A percentile compares a stretch with the other conserved stretches of the same genome.
Conservation (phyloP, 306 rosid species). For the Pachyrhizus erosus region DNA sequence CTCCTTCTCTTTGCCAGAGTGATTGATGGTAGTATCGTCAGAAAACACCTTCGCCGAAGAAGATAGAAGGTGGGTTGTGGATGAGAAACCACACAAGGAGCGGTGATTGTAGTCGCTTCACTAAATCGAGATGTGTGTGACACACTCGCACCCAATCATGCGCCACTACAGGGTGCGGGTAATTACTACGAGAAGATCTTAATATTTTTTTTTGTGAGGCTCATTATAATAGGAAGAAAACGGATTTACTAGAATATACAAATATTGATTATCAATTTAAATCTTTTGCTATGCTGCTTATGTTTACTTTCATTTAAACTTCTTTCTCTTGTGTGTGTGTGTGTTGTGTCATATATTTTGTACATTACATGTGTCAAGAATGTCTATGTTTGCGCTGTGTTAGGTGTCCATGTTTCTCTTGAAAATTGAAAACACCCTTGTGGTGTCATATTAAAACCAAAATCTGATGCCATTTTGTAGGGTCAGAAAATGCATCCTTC, state of each 20-base stretch:
- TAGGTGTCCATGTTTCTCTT: background rate
- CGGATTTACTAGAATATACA: background rate
- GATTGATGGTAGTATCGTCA: no score
- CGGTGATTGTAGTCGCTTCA: no score
- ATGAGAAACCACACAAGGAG: no score
- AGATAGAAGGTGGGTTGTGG: no score
- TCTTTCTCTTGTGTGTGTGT: background rate
- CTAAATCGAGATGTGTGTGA: no score
- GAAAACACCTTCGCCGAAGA: no score
- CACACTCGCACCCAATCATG: no score
- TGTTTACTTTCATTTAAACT: background rate
- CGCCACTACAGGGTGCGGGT: no score
- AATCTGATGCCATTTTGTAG: constrained; percentile 53
- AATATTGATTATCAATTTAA: background rate
- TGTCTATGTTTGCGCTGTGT: background rate
- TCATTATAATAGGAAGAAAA: background rate
- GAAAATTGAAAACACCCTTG: constrained; percentile 10
- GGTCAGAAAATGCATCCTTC: constrained; percentile 78
- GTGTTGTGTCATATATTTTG: background rate
- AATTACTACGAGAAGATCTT: no score
- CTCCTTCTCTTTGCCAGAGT: no score
- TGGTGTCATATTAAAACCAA: constrained; percentile 26
- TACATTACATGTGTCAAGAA: background rate
- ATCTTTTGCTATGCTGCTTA: background rate
- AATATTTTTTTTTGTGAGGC: no score